Evolutionary conservation across 2,329 filamentous ascomycete species (phyloP), one percentile per base, ranked within the genome.

Genomic region (Aspergillus niger): DNA sequence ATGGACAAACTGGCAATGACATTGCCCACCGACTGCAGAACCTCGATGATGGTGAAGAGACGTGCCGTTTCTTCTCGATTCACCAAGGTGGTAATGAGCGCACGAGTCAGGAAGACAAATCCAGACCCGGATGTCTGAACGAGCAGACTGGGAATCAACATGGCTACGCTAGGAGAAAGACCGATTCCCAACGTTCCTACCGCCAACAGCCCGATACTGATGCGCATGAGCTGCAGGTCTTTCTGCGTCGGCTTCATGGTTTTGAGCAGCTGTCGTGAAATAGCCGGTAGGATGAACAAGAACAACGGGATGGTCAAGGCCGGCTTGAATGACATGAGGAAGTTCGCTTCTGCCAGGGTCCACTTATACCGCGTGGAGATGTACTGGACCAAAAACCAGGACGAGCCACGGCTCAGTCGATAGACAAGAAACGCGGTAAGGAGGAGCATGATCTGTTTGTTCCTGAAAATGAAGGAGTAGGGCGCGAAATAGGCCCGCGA

Each of bases 321-420:
- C 2, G 81, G 79, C 59, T 80, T 79, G 54, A 82, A 76, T 0
- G 81, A 80, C 4, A 80, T 72, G 20, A 83, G 68, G 58, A 79
- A 67, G 47, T 78, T 79, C 55, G 78, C 71, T 50, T 72, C 64
- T 0, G 80, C 79, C 17, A 84, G 72, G 36, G 78, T 77, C 79
- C 81, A 83, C 24, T 69, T 66, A 58, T 83, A 84, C 24, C 81
- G 74, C n/a, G 79, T 80, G 1, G 81, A 83, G 17, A 82, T 79
- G 65, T 84, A 84, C 59, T 82, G 80, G n/a, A 82, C 74, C 13
- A 83, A 67, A 56, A 83, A 75, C 63, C 76, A 78, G 15, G 80
- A 71, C 8, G 79, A 78, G 51, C 81, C 80, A 26, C 80, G 75
- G 53, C 79, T 80, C 6, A 83, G 70, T n/a, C 79, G 75, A 64